Evolutionary conservation across 129 eudicot genomes (phyloP), one percentile per base, ranked within the genome.

Genomic region (Oenanthe sinensis): DNA sequence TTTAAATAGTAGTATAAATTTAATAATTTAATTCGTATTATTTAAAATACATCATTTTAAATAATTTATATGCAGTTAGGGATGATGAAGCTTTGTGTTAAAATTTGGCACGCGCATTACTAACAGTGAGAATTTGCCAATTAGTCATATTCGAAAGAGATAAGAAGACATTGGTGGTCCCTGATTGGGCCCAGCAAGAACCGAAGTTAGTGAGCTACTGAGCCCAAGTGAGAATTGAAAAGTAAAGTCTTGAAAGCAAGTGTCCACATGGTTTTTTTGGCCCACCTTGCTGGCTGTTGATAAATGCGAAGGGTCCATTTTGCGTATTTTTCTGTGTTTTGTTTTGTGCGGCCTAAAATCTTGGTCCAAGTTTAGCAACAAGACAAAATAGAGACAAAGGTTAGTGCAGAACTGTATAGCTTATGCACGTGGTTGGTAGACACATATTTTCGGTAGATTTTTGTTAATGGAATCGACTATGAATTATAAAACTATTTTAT

Each of bases 231-330:
- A 19, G 15, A 71, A 71, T 71, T 71, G n/a, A 71, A 71, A 71
- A 71, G 49, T 71, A 8, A 48, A 71, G 26, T 8, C 48, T 17
- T 42, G 42, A 71, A 40, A 71, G 45, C 28, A 71, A 71, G 47
- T 71, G 8, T 71, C 75, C 75, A 71, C 49, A 71, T 71, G 49
- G 75, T 40, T 37, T 69, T 20, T 71, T 71, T 71, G 75, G 48
- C 75, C 49, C 75, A 71, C 49, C 20, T 20, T 14, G 42, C 40
- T 65, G 42, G 1, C 43, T 67, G 8, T 33, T 26, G 20, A 67
- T 67, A 30, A 67, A 15, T 30, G 72, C 10, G 0, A 33, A 67
- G 43, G 72, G 72, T 67, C 72, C 39, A 12, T 67, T 65, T 4
- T 28, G 71, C 40, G 20, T 28, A 30, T 67, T 67, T 10, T 2